These are phyloP conservation scores for Umbelopsis vinacea DNA, from an alignment of 192 early-diverging fungal species.

Conservation along the genomic window DNA sequence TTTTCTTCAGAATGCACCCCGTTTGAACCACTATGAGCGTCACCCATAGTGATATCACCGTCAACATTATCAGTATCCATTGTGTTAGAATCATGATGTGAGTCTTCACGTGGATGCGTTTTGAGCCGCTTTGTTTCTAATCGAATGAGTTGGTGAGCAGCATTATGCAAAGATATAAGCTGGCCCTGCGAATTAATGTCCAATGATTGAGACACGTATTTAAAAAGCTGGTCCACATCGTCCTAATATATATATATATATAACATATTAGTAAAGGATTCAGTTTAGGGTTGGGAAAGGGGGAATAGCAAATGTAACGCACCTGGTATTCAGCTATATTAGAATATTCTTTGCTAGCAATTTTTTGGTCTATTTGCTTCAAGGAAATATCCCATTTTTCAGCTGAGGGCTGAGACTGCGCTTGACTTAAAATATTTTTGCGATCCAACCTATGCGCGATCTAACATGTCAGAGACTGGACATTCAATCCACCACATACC, in stretches of 20 bases:
- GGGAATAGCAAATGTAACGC: background rate
- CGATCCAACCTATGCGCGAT: background rate
- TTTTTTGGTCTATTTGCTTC: conserved; percentile 2
- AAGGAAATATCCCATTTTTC: conserved; percentile 19
- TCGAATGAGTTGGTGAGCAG: background rate
- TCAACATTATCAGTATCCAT: background rate
- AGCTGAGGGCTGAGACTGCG: conserved; percentile 11
- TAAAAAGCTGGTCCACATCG: background rate
- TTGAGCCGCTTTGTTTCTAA: conserved; percentile 8
- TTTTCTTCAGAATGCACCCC: background rate
- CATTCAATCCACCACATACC: background rate
- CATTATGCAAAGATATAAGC: background rate
- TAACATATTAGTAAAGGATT: too few species aligned
- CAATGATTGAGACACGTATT: background rate
- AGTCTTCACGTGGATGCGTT: background rate
- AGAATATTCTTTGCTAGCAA: conserved; percentile 10
- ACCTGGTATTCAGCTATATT: conserved; percentile 10
- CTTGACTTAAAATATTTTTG: conserved; percentile 22
- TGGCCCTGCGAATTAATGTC: background rate
- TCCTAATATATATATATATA: background rate
- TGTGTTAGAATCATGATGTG: background rate
- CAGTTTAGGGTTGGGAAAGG: too few species aligned
- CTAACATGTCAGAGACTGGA: background rate
- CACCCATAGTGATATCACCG: background rate
- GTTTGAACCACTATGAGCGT: background rate